A percentile compares a stretch with the other conserved stretches of the same genome.
phyloP scores from a whole-genome alignment of 768 basidiomycete genomes.

The Artomyces pyxidatus region DNA sequence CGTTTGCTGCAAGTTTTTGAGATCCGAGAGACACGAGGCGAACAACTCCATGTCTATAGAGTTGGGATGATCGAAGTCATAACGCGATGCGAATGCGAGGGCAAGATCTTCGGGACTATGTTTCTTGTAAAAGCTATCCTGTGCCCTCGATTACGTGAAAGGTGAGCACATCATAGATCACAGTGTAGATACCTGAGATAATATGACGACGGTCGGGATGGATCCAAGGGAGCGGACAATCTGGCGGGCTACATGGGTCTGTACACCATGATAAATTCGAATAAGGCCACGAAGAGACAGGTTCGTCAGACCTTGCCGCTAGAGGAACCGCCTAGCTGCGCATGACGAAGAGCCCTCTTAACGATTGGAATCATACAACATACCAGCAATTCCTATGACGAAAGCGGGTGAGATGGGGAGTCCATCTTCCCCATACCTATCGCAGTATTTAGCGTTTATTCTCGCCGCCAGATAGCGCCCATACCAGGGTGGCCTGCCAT shows the following conservation, averaged over 20 bases:
- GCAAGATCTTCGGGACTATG: conserved; percentile 73
- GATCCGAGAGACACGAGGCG: conserved; percentile 74
- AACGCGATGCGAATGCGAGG: conserved; percentile 72
- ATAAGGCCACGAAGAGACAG: neutral
- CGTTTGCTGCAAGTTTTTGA: conserved; percentile 76
- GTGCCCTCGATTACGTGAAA: conserved; percentile 4
- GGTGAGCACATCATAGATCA: neutral
- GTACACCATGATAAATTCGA: conserved; percentile 2
- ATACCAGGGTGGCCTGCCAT: conserved; percentile 82
- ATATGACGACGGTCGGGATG: conserved; percentile 81
- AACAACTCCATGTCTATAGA: conserved; percentile 89
- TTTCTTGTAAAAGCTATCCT: conserved; percentile 93
- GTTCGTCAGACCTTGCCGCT: conserved; percentile 63
- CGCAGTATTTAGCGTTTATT: conserved; percentile 7
- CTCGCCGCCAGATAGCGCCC: conserved; percentile 1
- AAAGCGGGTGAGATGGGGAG: conserved; percentile 65
- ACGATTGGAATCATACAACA: conserved; percentile 11
- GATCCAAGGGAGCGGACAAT: conserved; percentile 77
- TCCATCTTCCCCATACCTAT: conserved; percentile 76
- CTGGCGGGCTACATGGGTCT: conserved; percentile 84
- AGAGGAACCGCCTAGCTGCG: conserved; percentile 62
- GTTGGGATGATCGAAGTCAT: conserved; percentile 89
- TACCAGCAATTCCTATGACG: conserved; percentile 79
- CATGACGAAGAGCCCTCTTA: neutral
- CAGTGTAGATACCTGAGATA: conserved; percentile 59